These are phyloP conservation scores for Didymella exigua DNA, from an alignment of 2,329 filamentous ascomycete species.

Conservation along the genomic window DNA sequence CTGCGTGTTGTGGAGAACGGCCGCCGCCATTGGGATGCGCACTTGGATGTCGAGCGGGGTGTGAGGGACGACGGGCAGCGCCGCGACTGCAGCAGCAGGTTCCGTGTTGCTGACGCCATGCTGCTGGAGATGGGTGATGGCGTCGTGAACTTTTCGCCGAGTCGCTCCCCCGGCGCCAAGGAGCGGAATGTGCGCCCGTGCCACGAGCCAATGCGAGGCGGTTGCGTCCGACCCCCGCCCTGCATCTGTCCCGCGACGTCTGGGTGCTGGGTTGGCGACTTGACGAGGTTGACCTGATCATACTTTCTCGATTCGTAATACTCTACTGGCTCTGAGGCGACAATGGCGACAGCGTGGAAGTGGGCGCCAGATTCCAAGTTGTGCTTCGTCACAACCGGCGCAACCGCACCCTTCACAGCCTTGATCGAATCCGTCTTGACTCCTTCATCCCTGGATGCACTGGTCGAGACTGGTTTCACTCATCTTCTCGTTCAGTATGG, in stretches of 20 bases:
- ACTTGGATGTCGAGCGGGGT: constrained; percentile 21
- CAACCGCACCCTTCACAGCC: constrained; percentile 80
- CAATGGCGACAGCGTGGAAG: constrained; percentile 29
- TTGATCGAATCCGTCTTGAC: constrained; percentile 72
- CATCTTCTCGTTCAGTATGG: constrained; percentile 83
- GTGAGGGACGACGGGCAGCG: constrained; percentile 36
- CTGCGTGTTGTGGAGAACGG: constrained; percentile 38
- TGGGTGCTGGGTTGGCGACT: neutral
- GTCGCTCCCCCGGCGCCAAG: constrained; percentile 14
- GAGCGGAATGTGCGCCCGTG: constrained; percentile 24
- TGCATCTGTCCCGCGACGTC: constrained; percentile 3
- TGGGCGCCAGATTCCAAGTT: constrained; percentile 46
- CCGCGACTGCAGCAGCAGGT: constrained; percentile 39
- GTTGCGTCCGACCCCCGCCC: constrained; percentile 32
- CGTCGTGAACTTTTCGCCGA: constrained; percentile 42
- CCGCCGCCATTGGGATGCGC: constrained; percentile 41
- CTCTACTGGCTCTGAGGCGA: neutral
- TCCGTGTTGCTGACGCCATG: constrained; percentile 46
- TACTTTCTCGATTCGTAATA: neutral
- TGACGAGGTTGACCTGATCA: neutral
- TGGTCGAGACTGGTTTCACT: constrained; percentile 68
- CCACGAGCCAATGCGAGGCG: constrained; percentile 25
- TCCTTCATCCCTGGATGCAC: constrained; percentile 64
- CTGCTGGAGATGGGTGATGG: constrained; percentile 24
- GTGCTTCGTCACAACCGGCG: constrained; percentile 90